A percentile compares a stretch with the other conserved stretches of the same genome.
phyloP scores from a whole-genome alignment of 176 grass and related monocot species.

The bread wheat (Triticum aestivum) region DNA sequence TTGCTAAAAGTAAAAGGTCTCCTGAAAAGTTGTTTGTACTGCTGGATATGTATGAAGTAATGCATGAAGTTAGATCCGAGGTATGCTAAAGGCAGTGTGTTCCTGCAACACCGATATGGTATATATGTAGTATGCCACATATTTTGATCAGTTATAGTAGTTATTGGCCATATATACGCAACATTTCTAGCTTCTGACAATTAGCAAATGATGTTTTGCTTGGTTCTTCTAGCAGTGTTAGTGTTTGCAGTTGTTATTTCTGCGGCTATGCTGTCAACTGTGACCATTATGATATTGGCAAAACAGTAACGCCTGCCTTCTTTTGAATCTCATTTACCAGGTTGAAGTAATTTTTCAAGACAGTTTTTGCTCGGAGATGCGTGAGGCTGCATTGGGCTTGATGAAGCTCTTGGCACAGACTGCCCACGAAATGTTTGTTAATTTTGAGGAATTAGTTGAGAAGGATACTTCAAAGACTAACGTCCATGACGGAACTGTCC shows the following conservation, averaged over 20 bases:
- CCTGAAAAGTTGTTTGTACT: conserved; percentile 94
- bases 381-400: conserved; percentile 58
- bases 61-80: conserved; percentile 83
- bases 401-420: conserved; percentile 82
- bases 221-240: conserved; percentile 18
- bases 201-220: background rate
- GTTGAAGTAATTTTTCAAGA: conserved; percentile 76
- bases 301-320: conserved; percentile 22
- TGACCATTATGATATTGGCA: background rate
- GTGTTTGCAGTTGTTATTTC: background rate
- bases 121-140: background rate
- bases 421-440: conserved; percentile 75
- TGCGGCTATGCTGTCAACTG: conserved; percentile 12
- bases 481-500: conserved; percentile 93
- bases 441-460: conserved; percentile 92
- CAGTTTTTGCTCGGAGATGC: conserved; percentile 61
- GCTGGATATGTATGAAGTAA: conserved; percentile 97
- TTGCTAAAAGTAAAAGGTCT: conserved; percentile 94
- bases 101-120: background rate
- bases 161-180: background rate
- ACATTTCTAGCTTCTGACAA: background rate
- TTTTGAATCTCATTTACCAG: conserved; percentile 35
- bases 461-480: conserved; percentile 95
- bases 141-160: background rate
- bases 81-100: conserved; percentile 37